phyloP scores from a whole-genome alignment of 305 asterid species.

The Vinca major region DNA sequence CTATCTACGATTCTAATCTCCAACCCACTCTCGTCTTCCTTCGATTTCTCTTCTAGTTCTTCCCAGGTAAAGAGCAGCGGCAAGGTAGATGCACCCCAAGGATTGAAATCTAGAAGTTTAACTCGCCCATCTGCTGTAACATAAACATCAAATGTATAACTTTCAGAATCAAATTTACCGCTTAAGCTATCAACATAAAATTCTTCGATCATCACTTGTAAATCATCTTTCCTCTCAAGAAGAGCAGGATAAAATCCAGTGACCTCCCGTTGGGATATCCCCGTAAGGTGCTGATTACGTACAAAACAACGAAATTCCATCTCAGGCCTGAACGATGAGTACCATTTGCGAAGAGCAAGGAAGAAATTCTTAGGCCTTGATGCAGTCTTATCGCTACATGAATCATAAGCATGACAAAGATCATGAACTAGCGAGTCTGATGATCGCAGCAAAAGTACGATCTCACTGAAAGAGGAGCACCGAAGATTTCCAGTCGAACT shows the following conservation, averaged over 20 bases:
- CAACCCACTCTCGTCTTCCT: constrained; percentile 22
- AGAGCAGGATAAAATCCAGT: constrained; percentile 74
- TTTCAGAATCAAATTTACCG: constrained; percentile 43
- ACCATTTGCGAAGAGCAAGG: constrained; percentile 89
- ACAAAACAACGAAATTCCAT: constrained; percentile 95
- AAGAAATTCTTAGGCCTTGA: constrained; percentile 58
- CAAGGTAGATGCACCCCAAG: constrained; percentile 81
- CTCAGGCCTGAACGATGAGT: constrained; percentile 54
- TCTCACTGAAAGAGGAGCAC: constrained; percentile 68
- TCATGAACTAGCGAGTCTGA: constrained; percentile 77
- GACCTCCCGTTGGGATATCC: constrained; percentile 77
- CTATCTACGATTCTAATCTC: constrained; percentile 61
- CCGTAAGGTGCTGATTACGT: constrained; percentile 32
- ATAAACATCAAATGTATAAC: constrained; percentile 67
- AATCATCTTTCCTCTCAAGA: constrained; percentile 30
- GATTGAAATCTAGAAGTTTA: constrained; percentile 79
- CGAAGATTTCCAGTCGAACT: constrained; percentile 59
- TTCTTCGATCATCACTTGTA: constrained; percentile 26
- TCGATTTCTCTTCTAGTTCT: constrained; percentile 46
- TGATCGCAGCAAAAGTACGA: constrained; percentile 63
- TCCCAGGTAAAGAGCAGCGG: constrained; percentile 70
- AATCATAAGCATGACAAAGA: constrained; percentile 72
- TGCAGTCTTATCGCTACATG: constrained; percentile 41
- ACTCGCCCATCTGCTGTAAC: constrained; percentile 53
- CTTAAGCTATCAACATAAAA: constrained; percentile 38